Conservation (phyloP, 164 flowering plant species). For the Cinnamomum micranthum region DNA sequence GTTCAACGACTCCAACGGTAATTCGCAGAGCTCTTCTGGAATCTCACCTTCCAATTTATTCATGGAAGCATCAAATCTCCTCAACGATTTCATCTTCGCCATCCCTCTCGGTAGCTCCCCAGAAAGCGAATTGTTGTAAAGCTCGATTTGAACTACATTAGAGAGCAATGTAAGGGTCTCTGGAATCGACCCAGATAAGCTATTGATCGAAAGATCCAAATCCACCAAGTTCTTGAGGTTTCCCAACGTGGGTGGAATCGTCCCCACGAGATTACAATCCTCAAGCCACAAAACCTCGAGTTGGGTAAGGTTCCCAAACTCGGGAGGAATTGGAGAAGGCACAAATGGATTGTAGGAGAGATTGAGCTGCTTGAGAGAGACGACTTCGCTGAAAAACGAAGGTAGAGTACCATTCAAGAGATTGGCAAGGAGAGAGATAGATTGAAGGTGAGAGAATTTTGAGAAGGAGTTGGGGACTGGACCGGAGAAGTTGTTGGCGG, state of each 20-base stretch:
- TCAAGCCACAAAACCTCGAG: conserved; percentile 69
- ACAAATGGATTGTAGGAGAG: conserved; percentile 73
- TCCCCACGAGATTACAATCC: conserved; percentile 52
- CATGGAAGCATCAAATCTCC: conserved; percentile 62
- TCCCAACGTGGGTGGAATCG: conserved; percentile 71
- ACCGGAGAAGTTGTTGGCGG: conserved; percentile 86
- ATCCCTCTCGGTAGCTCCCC: conserved; percentile 68
- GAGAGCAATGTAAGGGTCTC: conserved; percentile 45
- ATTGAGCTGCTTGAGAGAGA: conserved; percentile 60
- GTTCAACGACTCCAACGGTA: conserved; percentile 70
- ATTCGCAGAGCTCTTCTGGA: conserved; percentile 57
- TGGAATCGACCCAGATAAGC: conserved; percentile 65
- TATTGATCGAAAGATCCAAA: conserved; percentile 65
- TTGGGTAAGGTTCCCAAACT: conserved; percentile 61
- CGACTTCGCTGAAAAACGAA: conserved; percentile 47
- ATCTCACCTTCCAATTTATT: conserved; percentile 62
- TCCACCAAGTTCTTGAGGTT: conserved; percentile 44
- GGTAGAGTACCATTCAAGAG: conserved; percentile 67
- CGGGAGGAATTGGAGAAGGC: conserved; percentile 65
- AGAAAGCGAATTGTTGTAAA: conserved; percentile 68
- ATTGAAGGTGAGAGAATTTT: conserved; percentile 48
- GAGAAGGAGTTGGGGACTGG: conserved; percentile 61
- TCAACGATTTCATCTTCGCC: conserved; percentile 39
- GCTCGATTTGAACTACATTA: conserved; percentile 64
- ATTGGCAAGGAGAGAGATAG: conserved; percentile 55